Evolutionary conservation across 495 filamentous ascomycete genomes (phyloP).

Genomic region (Tuber magnatum): DNA sequence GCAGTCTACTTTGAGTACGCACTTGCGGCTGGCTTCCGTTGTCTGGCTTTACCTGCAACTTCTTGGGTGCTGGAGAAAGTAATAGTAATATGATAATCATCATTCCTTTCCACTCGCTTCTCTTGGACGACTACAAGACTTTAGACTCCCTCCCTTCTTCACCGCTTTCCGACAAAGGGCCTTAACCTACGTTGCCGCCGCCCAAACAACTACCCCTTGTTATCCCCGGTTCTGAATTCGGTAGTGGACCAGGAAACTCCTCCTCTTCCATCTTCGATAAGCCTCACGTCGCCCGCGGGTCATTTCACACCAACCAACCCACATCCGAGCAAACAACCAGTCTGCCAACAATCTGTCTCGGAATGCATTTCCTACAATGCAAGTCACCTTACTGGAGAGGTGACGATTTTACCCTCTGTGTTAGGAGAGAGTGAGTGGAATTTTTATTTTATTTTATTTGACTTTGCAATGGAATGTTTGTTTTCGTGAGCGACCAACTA

Average conservation of each 20-base stretch:
- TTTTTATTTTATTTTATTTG: conserved; percentile 6
- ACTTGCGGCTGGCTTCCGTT: background rate
- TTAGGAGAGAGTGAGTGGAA: conserved; percentile 71
- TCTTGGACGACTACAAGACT: background rate
- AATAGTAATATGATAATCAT: too few relatives aligned
- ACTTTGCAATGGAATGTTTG: conserved; percentile 1
- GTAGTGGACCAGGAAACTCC: background rate
- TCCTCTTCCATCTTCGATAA: background rate
- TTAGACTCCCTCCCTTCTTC: background rate
- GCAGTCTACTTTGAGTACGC: background rate
- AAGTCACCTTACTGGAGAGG: conserved; percentile 70
- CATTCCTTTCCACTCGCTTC: background rate
- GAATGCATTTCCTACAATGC: conserved; percentile 59
- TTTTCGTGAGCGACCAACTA: conserved; percentile 7
- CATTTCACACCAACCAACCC: background rate
- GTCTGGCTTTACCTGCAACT: background rate
- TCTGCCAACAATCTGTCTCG: conserved; percentile 5
- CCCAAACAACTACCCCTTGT: background rate
- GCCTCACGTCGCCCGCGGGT: background rate
- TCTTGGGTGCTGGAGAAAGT: background rate
- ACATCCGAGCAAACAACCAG: conserved; percentile 4
- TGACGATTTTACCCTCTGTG: conserved; percentile 85
- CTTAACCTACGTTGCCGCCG: background rate
- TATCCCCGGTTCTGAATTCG: background rate
- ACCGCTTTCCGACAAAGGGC: background rate